Conservation (phyloP, 1,139 yeast species). For the Nakaseomyces glabratus region DNA sequence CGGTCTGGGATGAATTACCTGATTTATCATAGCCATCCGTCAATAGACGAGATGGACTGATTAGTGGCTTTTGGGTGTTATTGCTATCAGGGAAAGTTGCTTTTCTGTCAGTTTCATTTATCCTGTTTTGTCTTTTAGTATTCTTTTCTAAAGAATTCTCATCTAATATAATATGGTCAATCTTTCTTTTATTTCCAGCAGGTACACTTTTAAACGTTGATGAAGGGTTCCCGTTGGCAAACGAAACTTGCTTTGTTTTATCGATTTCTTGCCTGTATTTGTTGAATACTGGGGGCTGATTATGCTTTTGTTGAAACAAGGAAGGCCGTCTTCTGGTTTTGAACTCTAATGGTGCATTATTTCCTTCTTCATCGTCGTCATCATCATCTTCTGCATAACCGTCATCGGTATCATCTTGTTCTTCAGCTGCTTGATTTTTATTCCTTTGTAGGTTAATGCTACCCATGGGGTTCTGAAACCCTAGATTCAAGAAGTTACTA, state of each 20-base stretch:
- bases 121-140: too few species aligned
- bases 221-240: not conserved
- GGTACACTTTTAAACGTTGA: not conserved
- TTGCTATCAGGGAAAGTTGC: too few species aligned
- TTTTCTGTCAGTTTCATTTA: not conserved
- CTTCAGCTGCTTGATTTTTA: constrained; percentile 8
- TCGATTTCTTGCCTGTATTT: constrained; percentile 2
- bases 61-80: too few species aligned
- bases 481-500: too few species aligned
- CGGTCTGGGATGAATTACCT: too few species aligned
- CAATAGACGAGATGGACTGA: too few species aligned
- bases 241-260: constrained; percentile 1
- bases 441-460: constrained; percentile 5
- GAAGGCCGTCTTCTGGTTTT: constrained; percentile 2
- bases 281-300: constrained; percentile 1
- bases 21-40: too few species aligned
- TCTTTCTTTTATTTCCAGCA: not conserved
- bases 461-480: too few species aligned
- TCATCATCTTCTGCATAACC: constrained; percentile 31
- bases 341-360: constrained; percentile 36
- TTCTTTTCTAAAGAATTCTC: too few species aligned
- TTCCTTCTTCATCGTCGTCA: constrained; percentile 27
- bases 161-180: constrained; percentile 13
- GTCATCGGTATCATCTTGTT: constrained; percentile 24
- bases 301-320: constrained; percentile 19